A percentile compares a stretch with the other conserved stretches of the same genome.
Evolutionary conservation across 352 stramenopile species (phyloP).

Genomic region (Globisporangium okanoganense): DNA sequence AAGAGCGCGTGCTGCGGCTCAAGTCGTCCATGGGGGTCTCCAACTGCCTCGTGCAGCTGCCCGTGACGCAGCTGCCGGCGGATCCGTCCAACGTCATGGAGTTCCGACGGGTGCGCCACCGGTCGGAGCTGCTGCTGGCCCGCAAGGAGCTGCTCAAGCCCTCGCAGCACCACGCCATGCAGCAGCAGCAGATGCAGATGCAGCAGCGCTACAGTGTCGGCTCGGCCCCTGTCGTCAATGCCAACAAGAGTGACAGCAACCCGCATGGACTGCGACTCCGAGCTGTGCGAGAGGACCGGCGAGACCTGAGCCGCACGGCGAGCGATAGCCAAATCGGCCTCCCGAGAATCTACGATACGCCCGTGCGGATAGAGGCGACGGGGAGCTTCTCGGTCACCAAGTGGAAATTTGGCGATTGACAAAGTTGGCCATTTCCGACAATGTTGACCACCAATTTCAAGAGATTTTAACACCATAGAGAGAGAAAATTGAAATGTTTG

Average conservation of each 20-base stretch:
- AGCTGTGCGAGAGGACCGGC: conserved; percentile 20
- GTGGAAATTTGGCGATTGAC: conserved; percentile 21
- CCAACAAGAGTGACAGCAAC: neutral
- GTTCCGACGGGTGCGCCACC: conserved; percentile 46
- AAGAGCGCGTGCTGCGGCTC: conserved; percentile 56
- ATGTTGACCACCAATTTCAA: neutral
- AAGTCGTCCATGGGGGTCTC: conserved; percentile 58
- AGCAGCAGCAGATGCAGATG: conserved; percentile 24
- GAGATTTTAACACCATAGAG: neutral
- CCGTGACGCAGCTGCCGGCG: conserved; percentile 17
- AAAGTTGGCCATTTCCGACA: neutral
- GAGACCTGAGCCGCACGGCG: conserved; percentile 16
- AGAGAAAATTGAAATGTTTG: neutral
- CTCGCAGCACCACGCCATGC: conserved; percentile 5
- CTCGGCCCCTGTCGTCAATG: neutral
- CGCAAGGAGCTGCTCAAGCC: conserved; percentile 50
- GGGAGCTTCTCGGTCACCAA: conserved; percentile 40
- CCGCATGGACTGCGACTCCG: neutral
- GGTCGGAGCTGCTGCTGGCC: conserved; percentile 44
- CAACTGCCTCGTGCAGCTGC: conserved; percentile 47
- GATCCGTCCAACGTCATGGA: conserved; percentile 36
- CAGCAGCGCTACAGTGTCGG: conserved; percentile 1
- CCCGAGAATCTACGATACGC: conserved; percentile 31
- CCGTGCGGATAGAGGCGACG: conserved; percentile 29
- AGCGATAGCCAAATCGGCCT: conserved; percentile 32